Conservation (phyloP, 2,329 filamentous ascomycete genomes). For the Chrysoporthe austroafricana region DNA sequence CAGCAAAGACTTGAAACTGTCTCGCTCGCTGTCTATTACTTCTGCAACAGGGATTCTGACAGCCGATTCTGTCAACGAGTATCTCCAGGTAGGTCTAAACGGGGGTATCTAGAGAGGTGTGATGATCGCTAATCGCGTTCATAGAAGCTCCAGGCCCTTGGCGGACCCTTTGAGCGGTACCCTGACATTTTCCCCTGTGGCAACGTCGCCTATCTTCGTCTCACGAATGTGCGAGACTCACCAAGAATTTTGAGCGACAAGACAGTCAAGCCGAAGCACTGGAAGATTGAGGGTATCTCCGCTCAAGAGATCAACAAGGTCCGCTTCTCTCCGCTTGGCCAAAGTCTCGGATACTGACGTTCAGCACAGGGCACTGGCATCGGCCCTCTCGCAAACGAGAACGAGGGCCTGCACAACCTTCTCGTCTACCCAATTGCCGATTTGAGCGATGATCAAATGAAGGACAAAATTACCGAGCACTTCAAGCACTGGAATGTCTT, state of each 20-base stretch:
- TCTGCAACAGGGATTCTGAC: conserved; percentile 37
- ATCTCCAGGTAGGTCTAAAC: conserved; percentile 47
- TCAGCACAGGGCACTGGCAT: conserved; percentile 12
- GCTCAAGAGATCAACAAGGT: conserved; percentile 50
- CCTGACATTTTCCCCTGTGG: conserved; percentile 41
- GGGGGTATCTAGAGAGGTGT: no score
- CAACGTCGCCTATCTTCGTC: conserved; percentile 56
- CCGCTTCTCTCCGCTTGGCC: conserved; percentile 1
- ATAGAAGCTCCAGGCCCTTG: conserved; percentile 46
- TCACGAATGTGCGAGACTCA: conserved; percentile 65
- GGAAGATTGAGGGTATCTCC: conserved; percentile 51
- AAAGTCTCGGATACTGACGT: conserved; percentile 1
- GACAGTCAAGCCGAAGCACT: conserved; percentile 42
- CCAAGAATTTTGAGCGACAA: conserved; percentile 53
- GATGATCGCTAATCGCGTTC: conserved; percentile 27
- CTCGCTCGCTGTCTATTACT: conserved; percentile 49
- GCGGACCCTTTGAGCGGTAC: conserved; percentile 42
- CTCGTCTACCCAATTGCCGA: conserved; percentile 44
- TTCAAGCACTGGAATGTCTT: conserved; percentile 27
- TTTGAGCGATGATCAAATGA: conserved; percentile 22
- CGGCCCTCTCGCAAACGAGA: conserved; percentile 41
- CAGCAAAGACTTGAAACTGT: conserved; percentile 52
- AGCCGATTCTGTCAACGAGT: conserved; percentile 45
- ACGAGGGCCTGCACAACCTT: conserved; percentile 60
- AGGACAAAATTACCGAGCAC: conserved; percentile 20